Evolutionary conservation across 73 alveolate species (phyloP), one percentile per base, ranked within the genome.

Genomic region (Strombidium stylifer): DNA sequence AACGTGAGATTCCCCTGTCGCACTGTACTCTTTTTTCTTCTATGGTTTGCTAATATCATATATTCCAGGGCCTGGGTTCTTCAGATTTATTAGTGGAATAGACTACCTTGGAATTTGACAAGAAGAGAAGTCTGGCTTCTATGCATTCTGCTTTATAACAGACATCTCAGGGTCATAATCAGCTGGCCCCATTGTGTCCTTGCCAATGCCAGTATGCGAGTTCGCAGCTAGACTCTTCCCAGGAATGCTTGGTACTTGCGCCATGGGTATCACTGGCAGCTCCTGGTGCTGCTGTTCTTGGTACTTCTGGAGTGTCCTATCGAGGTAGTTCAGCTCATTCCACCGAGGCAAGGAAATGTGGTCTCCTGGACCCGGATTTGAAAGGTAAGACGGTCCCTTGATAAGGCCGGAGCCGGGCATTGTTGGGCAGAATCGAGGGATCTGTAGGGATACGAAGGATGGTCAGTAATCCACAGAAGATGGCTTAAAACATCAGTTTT

Each of bases 351-450:
- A 24, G 24, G 42, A 41, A 51, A 26, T 45, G 41, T 76, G 54
- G 16, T 81, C 12, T 30, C 89, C 89, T 19, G 89, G 89, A 0
- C 89, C 89, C 40, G 89, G 89, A 34, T 76, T 76, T 23, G 45
- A 39, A 39, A 46, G 28, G 10, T 67, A 66, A 3, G 70, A 50
- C 0, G 89, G 69, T 1, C 54, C 18, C 42, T 76, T 76, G 51
- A 32, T 65, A 5, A 55, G 71, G 5, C 82, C 53, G 12, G 82
- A 66, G n/a, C 89, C 89, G 15, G 89, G 89, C 10, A 82, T 82
- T 66, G 82, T 54, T 16, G 89, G 89, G 27, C 82, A 74, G 41
- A 76, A 76, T 21, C 89, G 49, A 1, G 81, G 48, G 3, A 69
- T 42, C 81, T 67, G 21, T n/a, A n/a, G n/a, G n/a, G n/a, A n/a